phyloP scores from a whole-genome alignment of 176 grass and related monocot genomes.

The Alopecurus myosuroides region DNA sequence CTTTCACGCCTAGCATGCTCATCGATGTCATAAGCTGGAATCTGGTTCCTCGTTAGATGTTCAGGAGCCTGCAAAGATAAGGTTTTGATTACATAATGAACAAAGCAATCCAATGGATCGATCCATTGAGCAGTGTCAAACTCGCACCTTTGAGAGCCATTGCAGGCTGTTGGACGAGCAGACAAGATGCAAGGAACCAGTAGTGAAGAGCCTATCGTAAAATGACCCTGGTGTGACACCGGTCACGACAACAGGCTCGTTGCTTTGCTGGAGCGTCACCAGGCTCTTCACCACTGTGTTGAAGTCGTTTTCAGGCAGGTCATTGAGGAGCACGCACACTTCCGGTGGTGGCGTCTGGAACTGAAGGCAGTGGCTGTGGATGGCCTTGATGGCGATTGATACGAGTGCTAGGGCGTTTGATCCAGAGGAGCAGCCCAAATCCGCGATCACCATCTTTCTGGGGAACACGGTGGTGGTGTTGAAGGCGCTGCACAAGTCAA shows the following conservation, averaged over 20 bases:
- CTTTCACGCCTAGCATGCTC: background rate
- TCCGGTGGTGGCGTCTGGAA: background rate
- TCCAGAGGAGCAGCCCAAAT: slow-evolving; percentile 19
- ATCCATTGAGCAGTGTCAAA: background rate
- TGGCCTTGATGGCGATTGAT: background rate
- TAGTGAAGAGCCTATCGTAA: slow-evolving; percentile 6
- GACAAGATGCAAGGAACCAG: background rate
- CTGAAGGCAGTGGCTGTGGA: background rate
- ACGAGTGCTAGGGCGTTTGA: slow-evolving; percentile 4
- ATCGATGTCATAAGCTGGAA: background rate
- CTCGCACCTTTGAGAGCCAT: slow-evolving; percentile 20
- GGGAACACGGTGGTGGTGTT: background rate
- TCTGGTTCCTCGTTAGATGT: background rate
- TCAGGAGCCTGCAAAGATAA: background rate
- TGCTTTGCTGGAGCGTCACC: background rate
- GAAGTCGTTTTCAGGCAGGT: background rate
- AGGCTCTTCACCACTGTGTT: background rate
- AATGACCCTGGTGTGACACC: slow-evolving; percentile 15
- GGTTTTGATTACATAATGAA: background rate
- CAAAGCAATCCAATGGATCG: background rate
- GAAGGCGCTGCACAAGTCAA: background rate
- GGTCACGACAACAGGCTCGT: background rate
- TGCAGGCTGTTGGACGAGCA: background rate
- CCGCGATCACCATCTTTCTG: background rate
- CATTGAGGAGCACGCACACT: background rate